phyloP scores from a whole-genome alignment of 202 grass and related monocot species.

The Panicum virgatum region DNA sequence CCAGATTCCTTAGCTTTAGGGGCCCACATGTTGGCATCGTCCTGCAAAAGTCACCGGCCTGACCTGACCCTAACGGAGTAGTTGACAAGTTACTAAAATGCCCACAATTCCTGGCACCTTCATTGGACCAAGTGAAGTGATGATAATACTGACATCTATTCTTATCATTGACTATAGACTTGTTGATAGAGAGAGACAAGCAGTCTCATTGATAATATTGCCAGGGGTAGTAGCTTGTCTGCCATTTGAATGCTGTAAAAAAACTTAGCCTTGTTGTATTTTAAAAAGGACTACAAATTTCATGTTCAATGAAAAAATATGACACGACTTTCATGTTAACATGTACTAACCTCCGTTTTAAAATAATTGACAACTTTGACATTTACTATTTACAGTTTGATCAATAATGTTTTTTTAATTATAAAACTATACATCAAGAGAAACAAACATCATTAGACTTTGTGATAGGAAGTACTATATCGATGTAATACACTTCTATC shows the following conservation, averaged over 20 bases:
- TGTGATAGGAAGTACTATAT: too few relatives aligned
- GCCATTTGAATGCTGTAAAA: neutral
- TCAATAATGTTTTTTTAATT: too few relatives aligned
- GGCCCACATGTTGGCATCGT: conserved; percentile 6
- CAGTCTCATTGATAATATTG: neutral
- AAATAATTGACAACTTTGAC: too few relatives aligned
- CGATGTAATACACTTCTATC: too few relatives aligned
- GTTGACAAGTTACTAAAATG: neutral
- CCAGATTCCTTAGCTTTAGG: neutral
- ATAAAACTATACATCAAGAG: too few relatives aligned
- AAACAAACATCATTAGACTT: too few relatives aligned
- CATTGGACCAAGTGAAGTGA: neutral
- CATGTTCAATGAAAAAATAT: neutral
- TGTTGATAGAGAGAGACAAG: neutral
- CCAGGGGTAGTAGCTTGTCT: neutral
- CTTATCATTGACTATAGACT: neutral
- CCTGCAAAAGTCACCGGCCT: neutral
- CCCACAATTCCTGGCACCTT: neutral
- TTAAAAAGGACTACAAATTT: neutral
- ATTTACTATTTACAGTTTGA: too few relatives aligned
- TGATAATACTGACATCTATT: neutral
- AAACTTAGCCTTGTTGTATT: neutral
- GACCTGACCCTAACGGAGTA: neutral
- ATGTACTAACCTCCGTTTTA: too few relatives aligned
- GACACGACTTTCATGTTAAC: neutral